Conservation (phyloP, 2,329 filamentous ascomycete species). For the Aspergillus cejpii region DNA sequence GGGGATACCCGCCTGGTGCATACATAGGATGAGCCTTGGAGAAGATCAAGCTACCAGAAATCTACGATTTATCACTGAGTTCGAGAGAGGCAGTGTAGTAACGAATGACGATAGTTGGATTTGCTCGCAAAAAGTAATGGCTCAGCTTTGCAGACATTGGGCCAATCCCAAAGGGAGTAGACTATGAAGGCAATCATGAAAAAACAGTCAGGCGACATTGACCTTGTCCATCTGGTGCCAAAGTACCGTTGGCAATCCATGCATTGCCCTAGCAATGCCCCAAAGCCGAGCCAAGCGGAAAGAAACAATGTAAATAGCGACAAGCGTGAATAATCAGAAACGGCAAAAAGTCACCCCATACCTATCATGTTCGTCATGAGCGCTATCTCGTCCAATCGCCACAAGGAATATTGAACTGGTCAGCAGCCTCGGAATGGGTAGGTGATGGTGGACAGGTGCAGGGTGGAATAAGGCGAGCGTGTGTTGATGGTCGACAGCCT, state of each 20-base stretch:
- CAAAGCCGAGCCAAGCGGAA: slow-evolving; percentile 2
- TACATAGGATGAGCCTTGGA: neutral
- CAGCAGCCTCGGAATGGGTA: slow-evolving; percentile 9
- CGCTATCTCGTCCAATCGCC: slow-evolving; percentile 10
- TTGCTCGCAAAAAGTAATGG: neutral
- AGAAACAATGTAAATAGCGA: slow-evolving; percentile 4
- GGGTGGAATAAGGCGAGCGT: slow-evolving; percentile 7
- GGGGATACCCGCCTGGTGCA: neutral
- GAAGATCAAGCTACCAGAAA: slow-evolving; percentile 1
- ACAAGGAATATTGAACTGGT: slow-evolving; percentile 9
- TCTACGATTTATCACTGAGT: neutral
- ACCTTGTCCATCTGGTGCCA: neutral
- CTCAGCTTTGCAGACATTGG: neutral
- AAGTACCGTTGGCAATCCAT: neutral
- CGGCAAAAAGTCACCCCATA: slow-evolving; percentile 7
- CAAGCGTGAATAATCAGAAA: slow-evolving; percentile 8
- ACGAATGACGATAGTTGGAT: slow-evolving; percentile 7
- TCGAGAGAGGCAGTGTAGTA: neutral
- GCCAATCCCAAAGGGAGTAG: neutral
- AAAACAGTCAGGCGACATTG: neutral
- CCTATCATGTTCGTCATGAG: slow-evolving; percentile 11
- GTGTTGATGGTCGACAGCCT: slow-evolving; percentile 1
- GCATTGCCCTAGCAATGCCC: slow-evolving; percentile 11
- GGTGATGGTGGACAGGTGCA: slow-evolving; percentile 5
- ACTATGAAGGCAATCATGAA: neutral